Base-by-base conservation (phyloP, 2,329 filamentous ascomycete species). In the Exophiala dermatitidis region DNA sequence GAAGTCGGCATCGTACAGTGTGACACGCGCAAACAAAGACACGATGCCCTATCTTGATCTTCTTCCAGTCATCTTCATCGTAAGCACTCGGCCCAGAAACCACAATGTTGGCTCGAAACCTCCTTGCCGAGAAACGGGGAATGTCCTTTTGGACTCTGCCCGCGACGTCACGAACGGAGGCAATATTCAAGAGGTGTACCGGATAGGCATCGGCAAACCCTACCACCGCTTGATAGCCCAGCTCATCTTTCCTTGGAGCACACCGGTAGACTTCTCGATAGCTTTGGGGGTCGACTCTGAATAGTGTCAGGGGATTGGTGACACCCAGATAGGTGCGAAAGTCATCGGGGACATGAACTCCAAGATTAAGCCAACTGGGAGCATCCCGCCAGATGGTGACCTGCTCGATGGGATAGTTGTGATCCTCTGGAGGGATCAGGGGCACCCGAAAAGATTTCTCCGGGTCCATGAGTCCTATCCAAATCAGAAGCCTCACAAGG, bases 201-300 rank as follows among this genome's bases (percentile, higher is more conserved):
- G 80, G 79, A 56, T 83, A 83, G 1, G 79, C 76, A 60, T 83
- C 80, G 37, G 75, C 73, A 64, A 82, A 81, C 34, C 74, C 77
- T 2, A 80, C 76, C 42, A 70, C 64, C 4, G 77, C 71, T 51
- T 79, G 73, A 61, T 79, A 80, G 2, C 77, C 77, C 1, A 81
- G 67, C 1, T 72, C 66, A 38, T 72, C 67, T 57, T 76, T 74
- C 40, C 70, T 69, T 0, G 80, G 80, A 2, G 79, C 78, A 58
- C 72, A 75, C 54, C 78, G 74, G 58, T 71, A 74, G 34, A 83
- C 75, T 48, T 76, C 64, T n/a, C 80, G 70, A 32, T 69, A 67
- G 26, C 70, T 64, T 0, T 63, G 63, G 0, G 71, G 66, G 54
- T 78, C 72, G 26, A 77, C 72, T 46, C 78, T 73, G 67, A 83